These are phyloP conservation scores for Trametes villosa DNA, from an alignment of 768 basidiomycete genomes.

Conservation along the genomic window DNA sequence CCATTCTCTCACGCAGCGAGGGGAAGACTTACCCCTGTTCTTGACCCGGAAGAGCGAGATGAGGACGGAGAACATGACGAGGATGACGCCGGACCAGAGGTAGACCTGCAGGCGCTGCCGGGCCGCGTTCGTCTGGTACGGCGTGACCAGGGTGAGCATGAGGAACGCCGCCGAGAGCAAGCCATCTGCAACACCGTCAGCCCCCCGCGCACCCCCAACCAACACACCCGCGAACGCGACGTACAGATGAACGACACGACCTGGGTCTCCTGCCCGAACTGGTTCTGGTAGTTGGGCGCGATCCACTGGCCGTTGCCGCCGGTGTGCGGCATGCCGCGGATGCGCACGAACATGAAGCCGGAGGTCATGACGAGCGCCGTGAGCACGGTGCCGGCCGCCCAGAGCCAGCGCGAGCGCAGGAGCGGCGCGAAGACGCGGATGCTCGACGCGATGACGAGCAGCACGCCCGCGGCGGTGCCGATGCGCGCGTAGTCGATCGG, in stretches of 20 bases:
- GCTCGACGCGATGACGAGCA: conserved; percentile 52
- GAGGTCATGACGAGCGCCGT: conserved; percentile 84
- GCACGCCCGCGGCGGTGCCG: conserved; percentile 48
- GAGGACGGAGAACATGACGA: conserved; percentile 86
- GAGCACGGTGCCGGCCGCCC: conserved; percentile 65
- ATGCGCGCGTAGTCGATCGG: conserved; percentile 77
- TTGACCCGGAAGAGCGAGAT: conserved; percentile 89
- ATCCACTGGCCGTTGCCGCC: conserved; percentile 77
- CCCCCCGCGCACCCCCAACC: neutral
- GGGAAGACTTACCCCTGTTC: conserved; percentile 68
- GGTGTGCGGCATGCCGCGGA: conserved; percentile 76
- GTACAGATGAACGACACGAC: conserved; percentile 85
- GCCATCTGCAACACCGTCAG: conserved; percentile 64
- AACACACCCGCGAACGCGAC: conserved; percentile 37
- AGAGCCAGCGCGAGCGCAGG: conserved; percentile 74
- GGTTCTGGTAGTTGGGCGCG: conserved; percentile 85
- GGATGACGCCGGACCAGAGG: conserved; percentile 81
- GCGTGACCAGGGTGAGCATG: conserved; percentile 81
- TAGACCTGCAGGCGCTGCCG: conserved; percentile 89
- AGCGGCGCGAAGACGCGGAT: conserved; percentile 68
- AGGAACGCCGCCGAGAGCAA: conserved; percentile 77
- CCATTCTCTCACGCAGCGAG: neutral
- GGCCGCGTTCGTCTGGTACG: conserved; percentile 68
- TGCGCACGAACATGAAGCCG: conserved; percentile 96
- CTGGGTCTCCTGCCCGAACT: conserved; percentile 92